These are phyloP conservation scores for Immersiella caudata DNA, from an alignment of 495 filamentous ascomycete species.

Conservation along the genomic window DNA sequence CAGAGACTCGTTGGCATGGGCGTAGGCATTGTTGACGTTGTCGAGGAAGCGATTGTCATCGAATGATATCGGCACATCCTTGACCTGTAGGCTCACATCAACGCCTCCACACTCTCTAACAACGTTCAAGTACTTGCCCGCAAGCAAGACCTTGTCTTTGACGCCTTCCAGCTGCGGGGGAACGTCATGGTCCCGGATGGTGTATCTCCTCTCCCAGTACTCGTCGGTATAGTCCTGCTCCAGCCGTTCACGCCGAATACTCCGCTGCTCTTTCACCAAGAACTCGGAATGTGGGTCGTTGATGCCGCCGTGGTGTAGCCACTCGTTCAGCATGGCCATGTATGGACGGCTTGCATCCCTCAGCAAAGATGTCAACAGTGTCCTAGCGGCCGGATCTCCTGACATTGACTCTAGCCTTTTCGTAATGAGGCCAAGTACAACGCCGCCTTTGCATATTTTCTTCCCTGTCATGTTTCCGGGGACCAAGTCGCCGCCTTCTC, in stretches of 20 bases:
- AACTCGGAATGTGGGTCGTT: constrained; percentile 94
- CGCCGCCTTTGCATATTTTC: constrained; percentile 92
- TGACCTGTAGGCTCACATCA: constrained; percentile 85
- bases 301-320: constrained; percentile 95
- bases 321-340: constrained; percentile 98
- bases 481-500: constrained; percentile 79
- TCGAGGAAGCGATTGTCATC: constrained; percentile 89
- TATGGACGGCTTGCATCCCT: constrained; percentile 91
- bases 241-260: constrained; percentile 84
- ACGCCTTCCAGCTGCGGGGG: constrained; percentile 91
- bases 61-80: constrained; percentile 86
- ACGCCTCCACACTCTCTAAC: constrained; percentile 96
- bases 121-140: constrained; percentile 97
- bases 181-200: constrained; percentile 84
- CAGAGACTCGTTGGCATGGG: constrained; percentile 92
- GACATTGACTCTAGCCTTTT: constrained; percentile 84
- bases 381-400: constrained; percentile 84
- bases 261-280: constrained; percentile 92
- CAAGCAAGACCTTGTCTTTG: constrained; percentile 90
- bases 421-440: constrained; percentile 81
- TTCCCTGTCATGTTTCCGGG: constrained; percentile 80
- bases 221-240: constrained; percentile 98
- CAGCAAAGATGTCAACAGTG: constrained; percentile 76
- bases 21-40: constrained; percentile 93
- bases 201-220: constrained; percentile 98